Base-by-base conservation (phyloP, 306 rosid species). In the Glycine tomentella region DNA sequence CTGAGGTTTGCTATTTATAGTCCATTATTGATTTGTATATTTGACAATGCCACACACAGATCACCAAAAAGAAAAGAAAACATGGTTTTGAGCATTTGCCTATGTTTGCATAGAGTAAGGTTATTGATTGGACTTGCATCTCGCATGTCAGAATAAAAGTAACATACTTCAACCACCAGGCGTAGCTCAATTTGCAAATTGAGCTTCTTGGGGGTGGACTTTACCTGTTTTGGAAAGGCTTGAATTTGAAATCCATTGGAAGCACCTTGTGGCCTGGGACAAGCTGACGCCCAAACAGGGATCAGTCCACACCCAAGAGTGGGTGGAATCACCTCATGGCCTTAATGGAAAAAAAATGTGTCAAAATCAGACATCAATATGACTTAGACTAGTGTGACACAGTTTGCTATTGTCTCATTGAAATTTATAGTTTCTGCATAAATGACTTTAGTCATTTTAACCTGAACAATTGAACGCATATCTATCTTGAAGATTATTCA, bases 1-100 rank as follows among this genome's bases (percentile, higher is more conserved):
- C 92, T 5, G 97, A 95, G 99, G 99, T 95, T 70, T 76, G 85
- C 78, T 63, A 46, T 88, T 73, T 72, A 9, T 40, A 46, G 48
- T 72, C 53, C 3, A 17, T 40, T 45, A 31, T 59, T 53, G 76
- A 34, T 68, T 38, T 75, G 68, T 62, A 31, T 15, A 62, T 68
- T 69, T 20, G 50, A 57, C 67, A 83, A 76, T 51, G 68, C 4
- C 62, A 80, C 78, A 2, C 68, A 8, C 67, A 76, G 11, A 72
- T 65, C 64, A 63, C 75, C 49, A 13, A 57, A 77, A 31, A 38
- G 49, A 58, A 75, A 68, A 8, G 15, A 62, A 65, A 46, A 20
- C n/a, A 65, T 46, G 50, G 80, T 76, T 68, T n/a, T 80, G 16
- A 14, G 45, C 55, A 36, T 80, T 49, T 80, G 4, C 65, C 56